Base-by-base conservation (phyloP, 176 grass and related monocot species). In the Triticum monococcum region DNA sequence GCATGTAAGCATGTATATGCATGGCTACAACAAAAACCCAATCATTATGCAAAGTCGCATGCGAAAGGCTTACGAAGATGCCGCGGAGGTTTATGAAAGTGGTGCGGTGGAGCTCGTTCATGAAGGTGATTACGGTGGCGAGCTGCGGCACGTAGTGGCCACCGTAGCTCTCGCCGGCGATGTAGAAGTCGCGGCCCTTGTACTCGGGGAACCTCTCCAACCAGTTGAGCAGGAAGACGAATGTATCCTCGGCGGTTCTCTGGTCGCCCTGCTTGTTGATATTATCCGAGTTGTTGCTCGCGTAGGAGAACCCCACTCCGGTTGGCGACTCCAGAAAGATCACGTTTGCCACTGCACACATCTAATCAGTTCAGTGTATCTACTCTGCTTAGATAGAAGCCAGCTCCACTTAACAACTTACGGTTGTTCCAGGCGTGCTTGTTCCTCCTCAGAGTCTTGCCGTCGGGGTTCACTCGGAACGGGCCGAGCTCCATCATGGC, bases 81-180 rank as follows among this genome's bases (percentile, higher is more conserved):
- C 89, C 89, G 5, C 62, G 32, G 52, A 91, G 89, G 60, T 82
- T 87, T 31, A 81, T 66, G 79, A 11, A 45, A 2, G 13, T 25
- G 31, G 54, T 3, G 24, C 2, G 11, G 2, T 74, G 24, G 45
- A 43, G 37, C 22, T 16, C n/a, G 61, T 77, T 88, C 61, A 77
- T 32, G 33, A 31, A 24, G 12, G 26, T 8, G 33, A 94, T 82
- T 30, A 73, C 40, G 11, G 84, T 33, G 36, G 92, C 86, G 18
- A 91, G 87, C 25, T 89, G 36, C 11, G 92, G 89, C 5, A 94
- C 37, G 32, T 89, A 94, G 78, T 91, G 89, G 8, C 89, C 92
- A 11, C 67, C 87, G 32, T 91, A 94, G 75, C 92, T 94, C 79
- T 94, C 89, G 0, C 92, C 92, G 16, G 74, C 8, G n/a, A 94